Base-by-base conservation (phyloP, 495 filamentous ascomycete genomes). In the Staphylotrichum longicolle region DNA sequence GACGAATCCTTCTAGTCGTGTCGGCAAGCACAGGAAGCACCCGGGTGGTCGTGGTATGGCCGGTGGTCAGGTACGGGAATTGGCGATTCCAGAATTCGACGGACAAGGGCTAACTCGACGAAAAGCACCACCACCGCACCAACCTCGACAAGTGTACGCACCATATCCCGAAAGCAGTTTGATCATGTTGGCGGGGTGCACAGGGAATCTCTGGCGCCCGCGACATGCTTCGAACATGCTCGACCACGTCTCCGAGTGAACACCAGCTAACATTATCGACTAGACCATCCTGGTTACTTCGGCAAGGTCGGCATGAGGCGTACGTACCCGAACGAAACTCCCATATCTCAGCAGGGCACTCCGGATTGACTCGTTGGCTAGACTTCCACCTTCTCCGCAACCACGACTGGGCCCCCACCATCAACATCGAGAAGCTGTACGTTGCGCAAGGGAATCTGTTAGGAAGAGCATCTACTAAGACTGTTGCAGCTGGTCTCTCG, bases 1-100 rank as follows among this genome's bases (percentile, higher is more conserved):
- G 60, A 73, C 67, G 52, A 47, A 40, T 55, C 4, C 62, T 20
- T 66, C 33, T 62, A 73, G 70, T 59, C 70, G 70, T 68, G 70
- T 73, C 60, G 70, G 70, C 67, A 73, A 73, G 70, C 70, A 73
- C 70, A 71, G 70, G 49, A 73, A 73, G 70, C 70, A 73, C 52
- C 70, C 70, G 33, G 70, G 70, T 71, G 70, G 70, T 71, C 70
- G 70, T 71, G 70, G 70, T 73, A 73, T 73, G 70, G 70, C 70
- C 69, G 70, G 70, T 73, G 70, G 70, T 68, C 70, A 73, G 63
- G 70, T 72, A 68, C 63, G 69, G 54, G 51, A 52, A 63, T 51
- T 15, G 32, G 37, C 7, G 47, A 39, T 32, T 3, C 12, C 32
- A 51, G 47, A 46, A 59, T 40, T 46, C 52, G 55, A 65, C 40